Base-by-base conservation (phyloP, 2,329 filamentous ascomycete genomes). In the Beauveria caledonica region DNA sequence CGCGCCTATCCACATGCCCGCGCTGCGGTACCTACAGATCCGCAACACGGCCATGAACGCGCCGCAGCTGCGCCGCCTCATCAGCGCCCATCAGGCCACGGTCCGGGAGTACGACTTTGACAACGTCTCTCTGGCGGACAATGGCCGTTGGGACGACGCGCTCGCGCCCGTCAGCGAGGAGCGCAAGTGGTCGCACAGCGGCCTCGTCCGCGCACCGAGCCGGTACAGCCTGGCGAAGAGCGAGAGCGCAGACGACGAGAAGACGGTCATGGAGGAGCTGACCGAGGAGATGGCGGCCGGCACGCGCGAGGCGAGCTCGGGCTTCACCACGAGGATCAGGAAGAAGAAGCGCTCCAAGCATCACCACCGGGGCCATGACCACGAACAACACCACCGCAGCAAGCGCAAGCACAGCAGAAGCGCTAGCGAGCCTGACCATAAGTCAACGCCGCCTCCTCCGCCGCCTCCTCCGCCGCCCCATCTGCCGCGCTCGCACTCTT, bases 41-140 rank as follows among this genome's bases (percentile, higher is more conserved):
- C 83, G 86, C 66, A 95, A 95, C 69, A 81, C 85, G 11, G 78
- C 82, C 39, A 86, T 92, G 79, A 87, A 88, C 64, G 85, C 86
- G 7, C 74, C 79, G 1, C 89, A 94, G 71, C 82, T 95, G 62
- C 81, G 84, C 48, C 78, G 80, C 15, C 84, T 96, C 63, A 86
- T 94, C 62, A 74, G 78, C 54, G 76, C 78, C 13, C 90, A 96
- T 73, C 81, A 84, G 33, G 76, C 78, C 60, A 87, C 85, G 0
- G 83, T 95, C 50, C 80, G 82, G 64, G 88, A 93, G 68, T 90
- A 93, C 68, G 86, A 91, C 70, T 91, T 95, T 71, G 86, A 92
- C 69, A 86, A 89, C 63, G 86, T 92, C 19, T 78, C 82, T 33
- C 80, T 96, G 48, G 80, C 85, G 55, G 80, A 83, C 62, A 78